Percentiles rank a stretch among this genome's conserved stretches.
These are phyloP conservation scores for Adansonia digitata DNA, from an alignment of 345 rosid genomes.

Conservation along the genomic window DNA sequence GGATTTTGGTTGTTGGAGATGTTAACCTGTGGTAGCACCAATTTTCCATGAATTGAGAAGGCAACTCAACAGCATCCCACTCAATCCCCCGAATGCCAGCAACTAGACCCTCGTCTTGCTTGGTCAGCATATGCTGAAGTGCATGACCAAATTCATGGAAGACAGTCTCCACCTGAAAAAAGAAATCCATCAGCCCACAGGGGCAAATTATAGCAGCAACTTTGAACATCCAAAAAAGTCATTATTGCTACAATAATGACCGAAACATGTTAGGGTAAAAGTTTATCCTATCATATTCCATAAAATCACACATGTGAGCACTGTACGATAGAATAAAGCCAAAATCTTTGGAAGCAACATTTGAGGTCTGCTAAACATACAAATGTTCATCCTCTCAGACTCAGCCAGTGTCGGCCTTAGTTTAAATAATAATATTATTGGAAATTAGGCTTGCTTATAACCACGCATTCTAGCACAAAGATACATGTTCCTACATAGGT, in stretches of 20 bases:
- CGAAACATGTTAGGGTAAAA: neutral
- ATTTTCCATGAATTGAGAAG: constrained; percentile 98
- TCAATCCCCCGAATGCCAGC: constrained; percentile 81
- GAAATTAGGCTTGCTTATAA: neutral
- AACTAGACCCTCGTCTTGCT: constrained; percentile 81
- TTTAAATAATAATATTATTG: constrained; percentile 2
- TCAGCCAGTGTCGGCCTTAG: neutral
- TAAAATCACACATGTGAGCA: neutral
- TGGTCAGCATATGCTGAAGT: constrained; percentile 93
- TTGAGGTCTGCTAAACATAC: neutral
- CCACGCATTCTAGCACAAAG: neutral
- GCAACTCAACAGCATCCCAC: constrained; percentile 96
- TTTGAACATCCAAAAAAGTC: neutral
- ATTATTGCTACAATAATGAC: neutral
- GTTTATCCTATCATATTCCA: neutral
- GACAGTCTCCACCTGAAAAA: constrained; percentile 75
- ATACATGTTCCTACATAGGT: neutral
- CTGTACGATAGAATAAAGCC: neutral
- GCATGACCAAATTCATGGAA: constrained; percentile 99
- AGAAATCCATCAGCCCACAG: neutral
- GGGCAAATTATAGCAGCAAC: neutral
- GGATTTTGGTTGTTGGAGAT: neutral
- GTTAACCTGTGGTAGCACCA: constrained; percentile 93
- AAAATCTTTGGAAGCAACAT: neutral
- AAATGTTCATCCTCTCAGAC: neutral